These are phyloP conservation scores for Alternaria arborescens DNA, from an alignment of 2,329 filamentous ascomycete species.

Conservation along the genomic window DNA sequence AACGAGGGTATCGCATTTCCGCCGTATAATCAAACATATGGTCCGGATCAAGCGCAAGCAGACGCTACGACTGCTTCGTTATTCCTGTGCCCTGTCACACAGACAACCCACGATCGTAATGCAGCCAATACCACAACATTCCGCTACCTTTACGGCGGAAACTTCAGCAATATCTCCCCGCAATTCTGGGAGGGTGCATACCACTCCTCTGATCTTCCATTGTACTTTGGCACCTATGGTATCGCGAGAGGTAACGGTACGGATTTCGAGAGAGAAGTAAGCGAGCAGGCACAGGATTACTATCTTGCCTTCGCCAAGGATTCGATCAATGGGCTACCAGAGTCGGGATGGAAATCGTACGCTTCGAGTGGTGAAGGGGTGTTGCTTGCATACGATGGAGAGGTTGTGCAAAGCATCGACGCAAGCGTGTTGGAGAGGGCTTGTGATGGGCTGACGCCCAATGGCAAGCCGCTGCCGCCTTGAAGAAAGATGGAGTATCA, in stretches of 20 bases:
- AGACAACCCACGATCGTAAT: slow-evolving; percentile 39
- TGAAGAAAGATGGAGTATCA: background rate
- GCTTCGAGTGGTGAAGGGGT: slow-evolving; percentile 32
- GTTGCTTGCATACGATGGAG: slow-evolving; percentile 30
- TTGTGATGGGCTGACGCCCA: slow-evolving; percentile 22
- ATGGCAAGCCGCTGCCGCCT: slow-evolving; percentile 15
- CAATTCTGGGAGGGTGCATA: slow-evolving; percentile 49
- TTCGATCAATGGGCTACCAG: slow-evolving; percentile 38
- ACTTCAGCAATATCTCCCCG: slow-evolving; percentile 48
- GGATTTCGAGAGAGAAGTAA: slow-evolving; percentile 42
- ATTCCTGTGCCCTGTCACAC: slow-evolving; percentile 44
- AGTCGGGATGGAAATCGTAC: slow-evolving; percentile 47
- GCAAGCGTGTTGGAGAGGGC: slow-evolving; percentile 30
- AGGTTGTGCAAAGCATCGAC: slow-evolving; percentile 28
- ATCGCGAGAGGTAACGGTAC: slow-evolving; percentile 38
- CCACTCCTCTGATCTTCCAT: slow-evolving; percentile 46
- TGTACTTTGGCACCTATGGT: slow-evolving; percentile 49
- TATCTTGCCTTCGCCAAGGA: slow-evolving; percentile 50
- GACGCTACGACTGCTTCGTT: slow-evolving; percentile 30
- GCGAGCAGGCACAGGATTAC: slow-evolving; percentile 49
- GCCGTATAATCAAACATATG: slow-evolving; percentile 42
- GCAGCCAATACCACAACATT: slow-evolving; percentile 40
- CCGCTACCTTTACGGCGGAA: slow-evolving; percentile 51
- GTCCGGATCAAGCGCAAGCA: slow-evolving; percentile 31
- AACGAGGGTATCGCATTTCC: slow-evolving; percentile 48